Percentiles rank a stretch among this genome's conserved stretches.
Evolutionary conservation across 352 stramenopile species (phyloP).

Genomic region (Pythium sp.): DNA sequence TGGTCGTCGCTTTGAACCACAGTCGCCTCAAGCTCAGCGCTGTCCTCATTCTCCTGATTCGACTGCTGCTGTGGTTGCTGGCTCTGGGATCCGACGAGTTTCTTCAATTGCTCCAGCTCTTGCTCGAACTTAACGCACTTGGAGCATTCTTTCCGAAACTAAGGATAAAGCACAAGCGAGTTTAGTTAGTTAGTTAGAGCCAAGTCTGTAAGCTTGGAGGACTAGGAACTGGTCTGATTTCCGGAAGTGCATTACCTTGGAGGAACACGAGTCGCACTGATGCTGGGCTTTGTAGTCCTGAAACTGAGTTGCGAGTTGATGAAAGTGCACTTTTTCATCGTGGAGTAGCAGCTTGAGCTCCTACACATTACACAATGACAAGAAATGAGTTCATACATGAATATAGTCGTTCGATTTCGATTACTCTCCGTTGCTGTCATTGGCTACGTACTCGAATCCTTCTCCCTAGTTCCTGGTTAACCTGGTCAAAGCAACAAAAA

Average conservation of each 20-base stretch:
- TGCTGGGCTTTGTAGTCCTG: slow-evolving; percentile 25
- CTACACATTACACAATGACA: slow-evolving; percentile 14
- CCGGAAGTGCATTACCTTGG: not conserved
- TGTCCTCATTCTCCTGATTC: slow-evolving; percentile 15
- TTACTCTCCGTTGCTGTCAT: not conserved
- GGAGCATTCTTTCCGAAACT: slow-evolving; percentile 14
- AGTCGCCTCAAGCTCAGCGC: slow-evolving; percentile 6
- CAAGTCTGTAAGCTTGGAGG: too few relatives aligned
- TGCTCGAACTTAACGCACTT: slow-evolving; percentile 19
- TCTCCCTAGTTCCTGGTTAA: slow-evolving; percentile 73
- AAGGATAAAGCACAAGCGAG: not conserved
- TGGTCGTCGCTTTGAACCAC: slow-evolving; percentile 5
- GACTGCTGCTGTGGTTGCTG: not conserved
- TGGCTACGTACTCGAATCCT: slow-evolving; percentile 43
- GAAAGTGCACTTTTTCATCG: slow-evolving; percentile 32
- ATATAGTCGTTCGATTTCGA: not conserved
- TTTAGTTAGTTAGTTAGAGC: not conserved
- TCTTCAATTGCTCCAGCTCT: slow-evolving; percentile 16
- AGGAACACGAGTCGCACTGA: slow-evolving; percentile 11
- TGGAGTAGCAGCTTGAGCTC: slow-evolving; percentile 47
- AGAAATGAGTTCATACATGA: not conserved
- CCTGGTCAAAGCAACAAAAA: slow-evolving; percentile 24
- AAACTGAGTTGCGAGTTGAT: slow-evolving; percentile 35
- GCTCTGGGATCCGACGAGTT: not conserved
- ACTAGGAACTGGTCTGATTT: not conserved